A percentile compares a stretch with the other conserved stretches of the same genome.
phyloP scores from a whole-genome alignment of 306 rosid species.

The Gynostemma pentaphyllum region DNA sequence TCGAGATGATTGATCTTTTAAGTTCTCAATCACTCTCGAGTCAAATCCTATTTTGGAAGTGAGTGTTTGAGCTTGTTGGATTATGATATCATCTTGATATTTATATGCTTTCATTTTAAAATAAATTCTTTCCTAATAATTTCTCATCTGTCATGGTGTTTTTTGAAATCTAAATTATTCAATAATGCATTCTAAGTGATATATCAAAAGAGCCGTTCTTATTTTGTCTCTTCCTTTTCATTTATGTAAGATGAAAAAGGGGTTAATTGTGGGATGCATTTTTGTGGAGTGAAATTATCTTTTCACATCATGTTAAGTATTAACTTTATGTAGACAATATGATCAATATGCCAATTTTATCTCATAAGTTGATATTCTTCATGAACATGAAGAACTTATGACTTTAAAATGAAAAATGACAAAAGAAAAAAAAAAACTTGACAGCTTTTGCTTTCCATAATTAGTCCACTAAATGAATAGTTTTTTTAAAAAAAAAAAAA shows the following conservation, averaged over 20 bases:
- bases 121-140: no score
- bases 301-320: slow-evolving; percentile 8
- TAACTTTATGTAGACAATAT: slow-evolving; percentile 7
- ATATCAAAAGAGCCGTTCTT: not conserved
- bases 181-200: slow-evolving; percentile 6
- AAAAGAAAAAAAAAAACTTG: not conserved
- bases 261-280: not conserved
- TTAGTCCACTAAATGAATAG: slow-evolving; percentile 29
- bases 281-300: not conserved
- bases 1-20: no score
- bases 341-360: slow-evolving; percentile 1
- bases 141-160: no score
- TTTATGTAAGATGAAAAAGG: not conserved
- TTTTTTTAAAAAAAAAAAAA: no score
- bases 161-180: not conserved
- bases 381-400: slow-evolving; percentile 13
- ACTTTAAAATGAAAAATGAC: not conserved
- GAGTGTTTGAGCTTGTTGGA: no score
- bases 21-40: no score
- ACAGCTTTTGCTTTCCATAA: slow-evolving; percentile 24
- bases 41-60: no score
- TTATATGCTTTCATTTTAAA: no score
- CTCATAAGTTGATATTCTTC: slow-evolving; percentile 1
- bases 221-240: not conserved
- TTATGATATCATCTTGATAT: no score